phyloP scores from a whole-genome alignment of 495 filamentous ascomycete species.

The Aspergillus nidulans region DNA sequence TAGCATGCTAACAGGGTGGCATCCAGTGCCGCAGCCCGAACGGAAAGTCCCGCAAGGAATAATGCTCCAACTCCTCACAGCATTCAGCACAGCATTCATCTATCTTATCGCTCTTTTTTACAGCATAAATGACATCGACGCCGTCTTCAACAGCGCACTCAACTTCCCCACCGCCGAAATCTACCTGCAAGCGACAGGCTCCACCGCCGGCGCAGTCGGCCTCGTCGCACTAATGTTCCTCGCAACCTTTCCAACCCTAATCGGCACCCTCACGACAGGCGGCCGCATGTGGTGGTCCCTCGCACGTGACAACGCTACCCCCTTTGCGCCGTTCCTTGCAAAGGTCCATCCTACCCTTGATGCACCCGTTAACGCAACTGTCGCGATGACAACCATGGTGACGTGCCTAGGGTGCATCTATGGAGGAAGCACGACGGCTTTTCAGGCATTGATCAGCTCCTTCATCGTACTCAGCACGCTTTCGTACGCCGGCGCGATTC shows the following conservation, averaged over 20 bases:
- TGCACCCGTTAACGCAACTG: constrained; percentile 63
- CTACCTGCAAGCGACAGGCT: constrained; percentile 74
- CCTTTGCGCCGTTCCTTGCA: constrained; percentile 36
- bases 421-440: constrained; percentile 67
- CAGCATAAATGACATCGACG: constrained; percentile 38
- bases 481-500: constrained; percentile 72
- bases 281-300: constrained; percentile 78
- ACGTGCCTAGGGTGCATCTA: constrained; percentile 72
- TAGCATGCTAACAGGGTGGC: neutral
- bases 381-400: constrained; percentile 54
- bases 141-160: constrained; percentile 30
- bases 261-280: constrained; percentile 68
- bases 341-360: constrained; percentile 42
- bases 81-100: constrained; percentile 45
- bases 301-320: constrained; percentile 62
- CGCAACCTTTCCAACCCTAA: constrained; percentile 55
- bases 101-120: constrained; percentile 54
- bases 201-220: constrained; percentile 51
- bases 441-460: constrained; percentile 69
- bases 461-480: constrained; percentile 64
- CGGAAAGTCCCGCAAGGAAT: constrained; percentile 48
- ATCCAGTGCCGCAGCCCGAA: constrained; percentile 50
- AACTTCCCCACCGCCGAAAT: constrained; percentile 74
- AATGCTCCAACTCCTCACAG: constrained; percentile 44
- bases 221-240: constrained; percentile 64